Evolutionary conservation across 306 rosid species (phyloP).

Genomic region (Vigna trinervia): DNA sequence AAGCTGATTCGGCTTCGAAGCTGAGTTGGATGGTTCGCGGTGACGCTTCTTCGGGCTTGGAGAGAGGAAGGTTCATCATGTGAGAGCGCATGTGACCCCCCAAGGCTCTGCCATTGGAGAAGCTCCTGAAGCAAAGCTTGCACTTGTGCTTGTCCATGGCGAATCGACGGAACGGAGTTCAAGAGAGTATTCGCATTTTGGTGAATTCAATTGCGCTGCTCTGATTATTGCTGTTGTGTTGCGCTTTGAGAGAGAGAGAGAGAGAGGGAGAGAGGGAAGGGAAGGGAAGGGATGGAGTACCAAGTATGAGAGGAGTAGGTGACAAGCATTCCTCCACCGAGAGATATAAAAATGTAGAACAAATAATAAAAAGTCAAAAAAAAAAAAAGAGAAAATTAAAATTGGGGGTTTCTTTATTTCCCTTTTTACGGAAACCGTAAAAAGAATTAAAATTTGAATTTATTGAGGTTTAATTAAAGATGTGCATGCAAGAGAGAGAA

Average conservation of each 20-base stretch:
- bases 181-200: conserved; percentile 42
- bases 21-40: conserved; percentile 43
- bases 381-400: background rate
- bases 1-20: conserved; percentile 62
- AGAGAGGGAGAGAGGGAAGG: background rate
- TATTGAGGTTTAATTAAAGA: conserved; percentile 45
- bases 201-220: background rate
- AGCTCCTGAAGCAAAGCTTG: conserved; percentile 73
- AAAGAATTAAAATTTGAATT: conserved; percentile 44
- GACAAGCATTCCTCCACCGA: conserved; percentile 82
- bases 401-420: background rate
- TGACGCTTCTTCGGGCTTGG: conserved; percentile 45
- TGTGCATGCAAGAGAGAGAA: conserved; percentile 55
- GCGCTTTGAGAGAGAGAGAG: conserved; percentile 33
- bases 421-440: conserved; percentile 13
- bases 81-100: conserved; percentile 99
- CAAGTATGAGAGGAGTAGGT: conserved; percentile 71
- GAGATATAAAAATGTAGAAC: conserved; percentile 40
- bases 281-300: conserved; percentile 46
- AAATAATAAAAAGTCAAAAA: conserved; percentile 29
- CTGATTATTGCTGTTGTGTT: background rate
- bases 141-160: conserved; percentile 82
- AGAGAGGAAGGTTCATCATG: conserved; percentile 70
- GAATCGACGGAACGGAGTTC: background rate
- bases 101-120: conserved; percentile 93